phyloP scores from a whole-genome alignment of 306 rosid genomes.

The Malus asiatica region DNA sequence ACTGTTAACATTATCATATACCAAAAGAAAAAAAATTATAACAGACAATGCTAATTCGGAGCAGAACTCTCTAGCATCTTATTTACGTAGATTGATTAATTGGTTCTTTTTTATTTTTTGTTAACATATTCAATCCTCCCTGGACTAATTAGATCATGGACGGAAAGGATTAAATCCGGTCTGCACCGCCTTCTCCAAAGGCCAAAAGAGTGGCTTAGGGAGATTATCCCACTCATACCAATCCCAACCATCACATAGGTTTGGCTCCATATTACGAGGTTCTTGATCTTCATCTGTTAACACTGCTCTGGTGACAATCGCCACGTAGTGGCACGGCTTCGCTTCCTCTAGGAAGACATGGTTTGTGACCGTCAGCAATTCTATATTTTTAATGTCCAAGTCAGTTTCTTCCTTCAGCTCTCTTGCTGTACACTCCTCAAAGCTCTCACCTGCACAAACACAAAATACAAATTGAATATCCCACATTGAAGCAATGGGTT shows the following conservation, averaged over 20 bases:
- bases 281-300: slow-evolving; percentile 21
- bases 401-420: slow-evolving; percentile 75
- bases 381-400: slow-evolving; percentile 27
- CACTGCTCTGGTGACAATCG: slow-evolving; percentile 35
- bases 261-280: slow-evolving; percentile 45
- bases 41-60: not conserved
- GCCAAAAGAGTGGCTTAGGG: slow-evolving; percentile 57
- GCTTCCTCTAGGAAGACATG: slow-evolving; percentile 31
- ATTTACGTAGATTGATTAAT: not conserved
- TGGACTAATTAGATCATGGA: not conserved
- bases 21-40: no score
- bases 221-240: slow-evolving; percentile 57
- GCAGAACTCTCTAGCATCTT: not conserved
- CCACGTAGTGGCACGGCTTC: slow-evolving; percentile 47
- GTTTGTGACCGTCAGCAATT: slow-evolving; percentile 47
- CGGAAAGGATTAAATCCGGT: slow-evolving; percentile 47
- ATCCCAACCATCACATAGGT: slow-evolving; percentile 68
- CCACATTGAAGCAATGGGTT: not conserved
- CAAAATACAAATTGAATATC: not conserved
- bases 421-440: slow-evolving; percentile 62
- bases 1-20: no score
- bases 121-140: not conserved
- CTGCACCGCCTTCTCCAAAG: slow-evolving; percentile 38
- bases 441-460: slow-evolving; percentile 44
- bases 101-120: not conserved